phyloP scores from a whole-genome alignment of 345 rosid species.

The Pistacia atlantica region DNA sequence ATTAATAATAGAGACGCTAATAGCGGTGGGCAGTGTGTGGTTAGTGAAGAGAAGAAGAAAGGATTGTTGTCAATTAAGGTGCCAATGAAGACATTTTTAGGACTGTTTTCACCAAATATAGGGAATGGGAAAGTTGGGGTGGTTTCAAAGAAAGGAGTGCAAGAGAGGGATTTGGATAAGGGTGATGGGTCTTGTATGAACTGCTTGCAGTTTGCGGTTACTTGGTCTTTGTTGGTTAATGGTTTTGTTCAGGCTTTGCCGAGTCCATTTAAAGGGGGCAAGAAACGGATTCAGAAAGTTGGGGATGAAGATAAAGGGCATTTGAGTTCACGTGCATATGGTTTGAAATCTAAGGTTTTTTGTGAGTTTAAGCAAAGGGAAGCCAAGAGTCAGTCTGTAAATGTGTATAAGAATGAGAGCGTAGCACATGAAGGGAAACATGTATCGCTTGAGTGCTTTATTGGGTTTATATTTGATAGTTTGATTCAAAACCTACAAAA shows the following conservation, averaged over 20 bases:
- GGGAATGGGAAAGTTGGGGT: slow-evolving; percentile 39
- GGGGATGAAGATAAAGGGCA: slow-evolving; percentile 41
- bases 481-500: slow-evolving; percentile 63
- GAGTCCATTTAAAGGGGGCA: slow-evolving; percentile 51
- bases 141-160: slow-evolving; percentile 32
- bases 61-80: slow-evolving; percentile 54
- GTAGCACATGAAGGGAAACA: slow-evolving; percentile 37
- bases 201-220: slow-evolving; percentile 74
- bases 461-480: slow-evolving; percentile 60
- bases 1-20: slow-evolving; percentile 22
- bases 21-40: slow-evolving; percentile 31
- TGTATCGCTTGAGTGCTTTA: slow-evolving; percentile 48
- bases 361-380: slow-evolving; percentile 34
- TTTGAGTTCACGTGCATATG: slow-evolving; percentile 30
- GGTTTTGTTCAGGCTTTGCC: slow-evolving; percentile 73
- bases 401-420: slow-evolving; percentile 18
- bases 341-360: slow-evolving; percentile 30
- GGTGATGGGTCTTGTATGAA: slow-evolving; percentile 62
- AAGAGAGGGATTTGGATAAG: slow-evolving; percentile 39
- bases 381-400: slow-evolving; percentile 19
- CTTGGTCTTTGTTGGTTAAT: slow-evolving; percentile 74
- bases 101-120: slow-evolving; percentile 47
- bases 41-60: slow-evolving; percentile 56
- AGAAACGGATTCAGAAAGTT: slow-evolving; percentile 49
- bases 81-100: slow-evolving; percentile 56